These are phyloP conservation scores for Fusarium lyarnte DNA, from an alignment of 2,329 filamentous ascomycete species.

Conservation along the genomic window DNA sequence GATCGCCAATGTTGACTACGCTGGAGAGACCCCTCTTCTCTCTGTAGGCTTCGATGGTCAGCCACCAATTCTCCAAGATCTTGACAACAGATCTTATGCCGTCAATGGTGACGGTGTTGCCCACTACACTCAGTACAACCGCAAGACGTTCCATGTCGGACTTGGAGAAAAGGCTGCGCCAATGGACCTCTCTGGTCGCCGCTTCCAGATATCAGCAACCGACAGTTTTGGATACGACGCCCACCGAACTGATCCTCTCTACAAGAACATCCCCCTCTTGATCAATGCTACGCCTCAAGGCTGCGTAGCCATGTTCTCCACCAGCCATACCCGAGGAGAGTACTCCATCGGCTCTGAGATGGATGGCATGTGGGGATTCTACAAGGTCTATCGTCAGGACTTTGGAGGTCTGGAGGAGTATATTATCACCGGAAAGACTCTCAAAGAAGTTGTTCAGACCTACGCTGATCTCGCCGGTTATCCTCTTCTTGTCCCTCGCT, in stretches of 20 bases:
- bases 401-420: conserved; percentile 78
- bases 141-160: conserved; percentile 72
- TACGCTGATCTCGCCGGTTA: conserved; percentile 76
- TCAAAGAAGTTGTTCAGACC: conserved; percentile 71
- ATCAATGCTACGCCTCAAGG: conserved; percentile 73
- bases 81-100: conserved; percentile 72
- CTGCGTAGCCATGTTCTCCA: conserved; percentile 74
- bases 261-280: conserved; percentile 79
- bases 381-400: conserved; percentile 78
- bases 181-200: conserved; percentile 74
- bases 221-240: conserved; percentile 80
- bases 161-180: conserved; percentile 78
- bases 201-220: conserved; percentile 73
- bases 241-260: conserved; percentile 75
- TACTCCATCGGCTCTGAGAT: conserved; percentile 77
- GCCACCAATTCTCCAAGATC: conserved; percentile 68
- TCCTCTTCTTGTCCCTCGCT: conserved; percentile 73
- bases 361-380: conserved; percentile 79
- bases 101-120: conserved; percentile 69
- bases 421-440: conserved; percentile 70
- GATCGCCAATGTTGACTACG: conserved; percentile 68
- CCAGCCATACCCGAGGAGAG: conserved; percentile 69
- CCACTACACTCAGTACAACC: conserved; percentile 72
- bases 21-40: conserved; percentile 62
- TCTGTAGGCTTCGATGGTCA: conserved; percentile 60